Percentiles rank a stretch among this genome's conserved stretches.
Evolutionary conservation across 1,284 basidiomycete genomes (phyloP).

Genomic region (Meira miltonrushii): DNA sequence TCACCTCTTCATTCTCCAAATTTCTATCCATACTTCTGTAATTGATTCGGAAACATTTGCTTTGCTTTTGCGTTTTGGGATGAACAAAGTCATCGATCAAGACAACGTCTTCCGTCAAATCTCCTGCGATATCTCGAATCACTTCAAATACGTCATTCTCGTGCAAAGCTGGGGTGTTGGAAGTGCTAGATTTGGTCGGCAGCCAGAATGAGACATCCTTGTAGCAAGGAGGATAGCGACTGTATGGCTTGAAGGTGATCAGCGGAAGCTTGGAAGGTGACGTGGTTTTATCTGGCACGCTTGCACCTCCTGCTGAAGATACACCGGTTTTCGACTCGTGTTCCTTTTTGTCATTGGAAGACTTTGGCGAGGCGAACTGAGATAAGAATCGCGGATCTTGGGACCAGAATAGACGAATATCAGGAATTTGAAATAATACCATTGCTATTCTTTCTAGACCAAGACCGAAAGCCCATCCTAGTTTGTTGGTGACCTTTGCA

Average conservation of each 20-base stretch:
- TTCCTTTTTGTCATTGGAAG: slow-evolving; percentile 1
- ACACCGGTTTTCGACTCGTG: background rate
- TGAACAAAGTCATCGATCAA: slow-evolving; percentile 86
- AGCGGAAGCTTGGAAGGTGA: slow-evolving; percentile 30
- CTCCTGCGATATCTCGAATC: slow-evolving; percentile 83
- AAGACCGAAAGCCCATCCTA: slow-evolving; percentile 97
- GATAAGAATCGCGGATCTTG: slow-evolving; percentile 76
- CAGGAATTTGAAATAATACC: slow-evolving; percentile 93
- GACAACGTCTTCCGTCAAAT: slow-evolving; percentile 83
- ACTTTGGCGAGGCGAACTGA: slow-evolving; percentile 62
- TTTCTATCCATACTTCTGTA: slow-evolving; percentile 96
- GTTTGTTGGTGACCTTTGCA: slow-evolving; percentile 63
- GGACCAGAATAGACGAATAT: slow-evolving; percentile 99
- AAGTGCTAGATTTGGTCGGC: slow-evolving; percentile 8
- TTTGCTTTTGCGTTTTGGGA: slow-evolving; percentile 75
- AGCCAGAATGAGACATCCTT: slow-evolving; percentile 62
- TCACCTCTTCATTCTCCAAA: slow-evolving; percentile 83
- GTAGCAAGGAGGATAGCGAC: slow-evolving; percentile 48
- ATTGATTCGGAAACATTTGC: slow-evolving; percentile 83
- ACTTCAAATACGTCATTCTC: slow-evolving; percentile 97
- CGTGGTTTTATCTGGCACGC: slow-evolving; percentile 37
- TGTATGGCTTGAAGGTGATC: slow-evolving; percentile 49
- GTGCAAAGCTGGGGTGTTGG: slow-evolving; percentile 59
- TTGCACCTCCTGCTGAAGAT: slow-evolving; percentile 9
- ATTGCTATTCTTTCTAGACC: slow-evolving; percentile 97